These are phyloP conservation scores for Mycena polygramma DNA, from an alignment of 768 basidiomycete genomes.

Conservation along the genomic window DNA sequence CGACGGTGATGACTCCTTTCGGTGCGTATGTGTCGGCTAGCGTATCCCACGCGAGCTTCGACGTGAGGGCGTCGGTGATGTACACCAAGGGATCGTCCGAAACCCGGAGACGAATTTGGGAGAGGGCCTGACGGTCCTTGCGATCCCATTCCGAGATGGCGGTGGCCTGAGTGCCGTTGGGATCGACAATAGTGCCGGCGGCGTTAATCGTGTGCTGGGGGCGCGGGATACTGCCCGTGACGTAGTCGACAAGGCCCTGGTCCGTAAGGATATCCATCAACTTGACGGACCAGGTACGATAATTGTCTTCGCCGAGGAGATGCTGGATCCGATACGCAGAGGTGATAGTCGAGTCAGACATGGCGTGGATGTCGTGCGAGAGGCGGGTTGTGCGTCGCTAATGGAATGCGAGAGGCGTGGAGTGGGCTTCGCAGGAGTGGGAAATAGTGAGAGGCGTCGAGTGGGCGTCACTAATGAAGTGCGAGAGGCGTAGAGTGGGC, in stretches of 20 bases:
- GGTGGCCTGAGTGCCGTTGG: conserved; percentile 9
- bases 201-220: conserved; percentile 12
- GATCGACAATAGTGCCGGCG: conserved; percentile 1
- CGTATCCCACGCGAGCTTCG: conserved; percentile 44
- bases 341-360: conserved; percentile 26
- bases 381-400: not conserved
- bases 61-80: conserved; percentile 14
- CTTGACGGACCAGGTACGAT: conserved; percentile 37
- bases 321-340: conserved; percentile 39
- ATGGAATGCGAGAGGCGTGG: not conserved
- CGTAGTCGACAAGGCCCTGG: conserved; percentile 34
- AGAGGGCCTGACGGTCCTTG: conserved; percentile 48
- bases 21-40: conserved; percentile 38
- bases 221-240: conserved; percentile 4
- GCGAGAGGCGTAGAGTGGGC: too few species aligned
- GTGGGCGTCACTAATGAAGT: not conserved
- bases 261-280: conserved; percentile 43
- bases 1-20: conserved; percentile 19
- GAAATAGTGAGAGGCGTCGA: too few species aligned
- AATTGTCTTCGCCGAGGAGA: conserved; percentile 38
- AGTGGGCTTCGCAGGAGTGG: too few species aligned
- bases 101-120: conserved; percentile 41
- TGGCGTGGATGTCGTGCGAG: conserved; percentile 3
- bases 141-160: conserved; percentile 11
- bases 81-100: conserved; percentile 17